Evolutionary conservation across 106 monocot species (phyloP), one percentile per base, ranked within the genome.

Genomic region (Dioscorea dumetorum): DNA sequence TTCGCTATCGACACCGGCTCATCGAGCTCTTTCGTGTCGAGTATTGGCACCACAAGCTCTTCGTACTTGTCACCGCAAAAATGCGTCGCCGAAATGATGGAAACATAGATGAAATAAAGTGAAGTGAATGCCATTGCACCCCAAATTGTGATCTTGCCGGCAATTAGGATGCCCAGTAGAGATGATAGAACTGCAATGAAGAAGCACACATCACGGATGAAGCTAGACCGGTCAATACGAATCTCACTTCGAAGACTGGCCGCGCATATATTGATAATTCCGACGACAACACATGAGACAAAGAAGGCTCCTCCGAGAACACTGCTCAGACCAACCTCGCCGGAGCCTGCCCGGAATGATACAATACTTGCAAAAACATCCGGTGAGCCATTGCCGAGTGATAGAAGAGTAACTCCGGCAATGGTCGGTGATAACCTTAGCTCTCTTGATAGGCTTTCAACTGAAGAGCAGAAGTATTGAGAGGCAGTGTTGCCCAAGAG

Each of bases 391-490:
- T 93, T 93, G 51, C 93, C 93, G 9, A 93, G 65, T 0, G 93
- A 80, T 15, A 93, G 78, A 20, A 93, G 83, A 28, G 93, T 93
- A 58, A 86, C 81, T 20, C 93, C 93, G 17, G 93, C 93, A 2
- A 93, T 79, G 57, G 88, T 62, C 2, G 93, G 93, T 23, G 93
- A 81, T 0, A 93, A 74, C 1, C 53, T 57, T 10, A 93, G 79
- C 8, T 74, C 50, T 5, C 65, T 69, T 0, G 93, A 85, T 15
- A 88, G 76, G 61, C 70, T 73, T 57, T 88, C 85, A 11, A 93
- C 68, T 7, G 93, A 83, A 33, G 88, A 72, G 76, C 93, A 88
- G 71, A 93, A 93, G 77, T 88, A 93, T 4, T 77, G 68, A 9
- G 83, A 83, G 31, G 88, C 88, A 5, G 93, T 93, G 79, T 79